Evolutionary conservation across 78 protist genomes (phyloP), one percentile per base, ranked within the genome.

Genomic region (Pigoraptor vietnamica): DNA sequence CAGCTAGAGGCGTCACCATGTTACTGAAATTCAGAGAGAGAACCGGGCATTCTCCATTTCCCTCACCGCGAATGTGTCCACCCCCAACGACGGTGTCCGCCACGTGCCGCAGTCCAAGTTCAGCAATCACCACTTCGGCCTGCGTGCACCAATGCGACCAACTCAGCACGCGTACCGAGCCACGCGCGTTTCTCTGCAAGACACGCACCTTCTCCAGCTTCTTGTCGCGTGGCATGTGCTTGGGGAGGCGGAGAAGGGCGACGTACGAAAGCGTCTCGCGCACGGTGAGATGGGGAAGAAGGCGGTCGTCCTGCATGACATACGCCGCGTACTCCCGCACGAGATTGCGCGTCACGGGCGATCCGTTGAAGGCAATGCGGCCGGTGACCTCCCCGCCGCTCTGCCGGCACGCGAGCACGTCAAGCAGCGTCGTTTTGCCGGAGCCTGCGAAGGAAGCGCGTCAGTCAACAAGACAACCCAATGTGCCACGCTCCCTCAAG

Each of bases 241-340:
- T 9, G 24, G 88, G 88, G 37, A 83, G 38, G 25, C 39, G 35
- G 32, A 97, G 86, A 37, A 81, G 89, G 24, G 97, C 96, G 37
- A 92, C 90, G 79, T 92, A 95, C 37, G 24, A 1, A 23, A 97
- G 87, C 19, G 95, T 90, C 90, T 97, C 98, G 24, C 88, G 25
- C 48, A 97, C 98, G 2, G 98, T 96, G 93, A 96, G 91, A 6
- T 81, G 24, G 39, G 95, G 94, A 21, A 93, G 32, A 36, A 96
- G 88, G 9, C 89, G 24, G 55, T 95, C 95, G 21, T 89, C 90
- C 91, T 95, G 97, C 79, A 23, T 19, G n/a, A 95, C 97, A 36
- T 93, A 95, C 37, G 34, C 55, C 86, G 89, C 39, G 88, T 92
- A 2, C 14, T 93, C 33, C 0, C 48, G 55, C 35, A 2, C 34